Evolutionary conservation across 2,329 filamentous ascomycete genomes (phyloP), one percentile per base, ranked within the genome.

Genomic region (Talaromyces marneffei): DNA sequence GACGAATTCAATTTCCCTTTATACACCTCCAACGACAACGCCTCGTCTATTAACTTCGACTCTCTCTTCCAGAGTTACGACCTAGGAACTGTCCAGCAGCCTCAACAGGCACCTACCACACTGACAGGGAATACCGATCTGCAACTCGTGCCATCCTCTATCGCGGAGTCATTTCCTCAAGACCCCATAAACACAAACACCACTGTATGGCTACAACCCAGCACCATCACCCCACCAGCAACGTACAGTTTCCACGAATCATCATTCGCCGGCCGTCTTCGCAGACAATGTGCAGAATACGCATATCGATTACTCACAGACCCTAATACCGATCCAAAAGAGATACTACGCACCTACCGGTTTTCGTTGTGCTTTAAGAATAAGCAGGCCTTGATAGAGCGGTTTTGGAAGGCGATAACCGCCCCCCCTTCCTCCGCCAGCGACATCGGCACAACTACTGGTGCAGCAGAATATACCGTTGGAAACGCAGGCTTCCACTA

Each of bases 401-500:
- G 72, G 2, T 77, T 83, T 60, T 63, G 65, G 20, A 52, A 7
- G 7, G 29, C 10, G 1, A 52, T 52, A 33, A 52, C 29, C 18
- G 20, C 27, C 2, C 14, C 48, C 8, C 3, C 46, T 2, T 12
- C 27, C 3, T n/a, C 46, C 8, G 4, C 46, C 8, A 31, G 16
- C 44, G 3, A 25, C 16, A 10, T 27, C 46, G 31, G n/a, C 46
- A 10, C 46, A n/a, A 23, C 29, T 7, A 12, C 48, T 23, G 14
- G 33, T 35, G n/a, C 10, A 59, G 87, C 82, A 78, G 76, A 78
- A 58, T 80, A 86, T 31, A 80, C 86, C 64, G 77, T 91, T 18
- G 88, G 88, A 1, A 87, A 87, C 2, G 82, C 87, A 0, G 89
- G 89, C 0, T 87, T 85, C 0, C 88, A 87, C 68, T 90, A 86